Evolutionary conservation across 2,329 filamentous ascomycete genomes (phyloP), one percentile per base, ranked within the genome.

Genomic region (Microsporum ferrugineum): DNA sequence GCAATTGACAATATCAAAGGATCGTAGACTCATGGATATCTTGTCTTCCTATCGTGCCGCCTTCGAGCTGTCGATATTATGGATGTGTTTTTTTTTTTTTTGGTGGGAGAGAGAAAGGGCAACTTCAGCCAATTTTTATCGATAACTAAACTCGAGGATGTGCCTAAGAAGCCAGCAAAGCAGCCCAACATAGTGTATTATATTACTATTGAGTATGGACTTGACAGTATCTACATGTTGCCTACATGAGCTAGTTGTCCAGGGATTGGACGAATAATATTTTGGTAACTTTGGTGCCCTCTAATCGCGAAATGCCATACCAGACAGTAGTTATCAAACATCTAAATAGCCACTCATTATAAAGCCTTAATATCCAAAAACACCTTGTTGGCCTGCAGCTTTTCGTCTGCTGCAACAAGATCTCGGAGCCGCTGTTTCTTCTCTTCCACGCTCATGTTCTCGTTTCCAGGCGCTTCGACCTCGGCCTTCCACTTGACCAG

Each of bases 401-500:
- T 85, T 68, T 86, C 79, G 71, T 96, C 88, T 1, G 78, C 82
- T 66, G 81, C 82, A 2, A 97, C 89, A 67, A 97, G 74, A 67
- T 91, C 88, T 72, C 84, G 87, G 82, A 97, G 85, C 67, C 84
- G 82, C 64, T 81, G 79, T 5, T 92, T 83, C 79, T 94, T 91
- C 71, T 95, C 86, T 66, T 88, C 86, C 67, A 85, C 84, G 61
- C 77, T 85, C 79, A 90, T 63, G 8, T 69, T 67, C 57, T 78
- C 72, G 34, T 80, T 82, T 1, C 74, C 80, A 62, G 83, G 77
- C 8, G 84, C 83, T 71, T 92, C 86, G 6, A 84, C 79, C 66
- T 84, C 79, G 59, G 84, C 80, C 79, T 95, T 96, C 94, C 94
- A 99, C 71, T 84, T 82, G 45, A 88, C 76, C 62, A 99, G 76